Percentiles rank a stretch among this genome's conserved stretches.
Evolutionary conservation across 2,329 filamentous ascomycete genomes (phyloP).

Genomic region (Cucurbitaria berberidis): DNA sequence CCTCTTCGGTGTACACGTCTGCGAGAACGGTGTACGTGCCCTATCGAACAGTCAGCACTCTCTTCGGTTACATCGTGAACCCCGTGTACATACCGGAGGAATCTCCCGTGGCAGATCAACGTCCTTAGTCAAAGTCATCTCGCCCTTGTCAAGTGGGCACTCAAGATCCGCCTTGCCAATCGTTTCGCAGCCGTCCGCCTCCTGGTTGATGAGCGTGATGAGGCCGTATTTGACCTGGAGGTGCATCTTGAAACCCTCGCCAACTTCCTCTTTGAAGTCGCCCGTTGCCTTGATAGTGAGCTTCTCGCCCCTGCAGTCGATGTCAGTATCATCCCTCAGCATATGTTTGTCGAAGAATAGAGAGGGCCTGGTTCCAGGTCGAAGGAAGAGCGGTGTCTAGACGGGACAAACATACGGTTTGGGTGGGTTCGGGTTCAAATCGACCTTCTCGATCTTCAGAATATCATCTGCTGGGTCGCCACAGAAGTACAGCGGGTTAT

Average conservation of each 20-base stretch:
- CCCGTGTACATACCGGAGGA: conserved; percentile 72
- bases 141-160: conserved; percentile 85
- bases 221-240: conserved; percentile 92
- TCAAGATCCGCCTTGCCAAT: conserved; percentile 84
- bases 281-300: conserved; percentile 82
- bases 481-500: conserved; percentile 86
- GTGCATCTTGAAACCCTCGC: conserved; percentile 79
- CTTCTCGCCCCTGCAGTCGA: conserved; percentile 68
- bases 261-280: conserved; percentile 73
- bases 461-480: conserved; percentile 71
- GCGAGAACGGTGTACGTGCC: conserved; percentile 89
- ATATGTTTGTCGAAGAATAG: neutral
- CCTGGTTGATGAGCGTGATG: conserved; percentile 83
- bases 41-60: conserved; percentile 53
- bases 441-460: conserved; percentile 77
- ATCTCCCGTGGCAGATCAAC: conserved; percentile 87
- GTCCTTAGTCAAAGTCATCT: conserved; percentile 74
- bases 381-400: neutral
- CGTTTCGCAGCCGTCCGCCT: conserved; percentile 86
- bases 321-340: neutral
- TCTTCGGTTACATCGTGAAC: neutral
- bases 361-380: neutral
- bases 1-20: conserved; percentile 78
- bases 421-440: conserved; percentile 86
- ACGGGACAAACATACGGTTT: conserved; percentile 68